A percentile compares a stretch with the other conserved stretches of the same genome.
Evolutionary conservation across 2,329 filamentous ascomycete genomes (phyloP).

Genomic region (Penicillium concentricum): DNA sequence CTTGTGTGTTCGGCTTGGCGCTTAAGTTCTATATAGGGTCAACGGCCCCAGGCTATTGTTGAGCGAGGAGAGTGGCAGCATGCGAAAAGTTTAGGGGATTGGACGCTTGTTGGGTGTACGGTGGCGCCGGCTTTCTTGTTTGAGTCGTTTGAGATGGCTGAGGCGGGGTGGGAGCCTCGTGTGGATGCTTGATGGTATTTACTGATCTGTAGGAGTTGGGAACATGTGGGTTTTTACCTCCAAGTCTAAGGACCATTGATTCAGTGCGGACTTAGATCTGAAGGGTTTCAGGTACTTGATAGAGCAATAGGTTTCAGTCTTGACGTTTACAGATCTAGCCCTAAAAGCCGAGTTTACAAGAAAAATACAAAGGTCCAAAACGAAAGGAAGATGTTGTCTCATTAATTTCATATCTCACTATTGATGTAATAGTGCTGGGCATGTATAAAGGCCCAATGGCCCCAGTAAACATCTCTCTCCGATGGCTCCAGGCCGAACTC

Average conservation of each 20-base stretch:
- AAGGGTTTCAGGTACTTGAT: no score
- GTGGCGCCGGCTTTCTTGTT: constrained; percentile 6
- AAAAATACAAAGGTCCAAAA: no score
- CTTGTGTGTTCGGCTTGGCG: not conserved
- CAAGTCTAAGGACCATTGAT: no score
- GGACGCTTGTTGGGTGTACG: constrained; percentile 48
- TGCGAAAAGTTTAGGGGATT: constrained; percentile 47
- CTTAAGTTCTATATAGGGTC: constrained; percentile 18
- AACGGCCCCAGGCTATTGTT: constrained; percentile 48
- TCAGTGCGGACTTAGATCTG: no score
- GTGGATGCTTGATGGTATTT: not conserved
- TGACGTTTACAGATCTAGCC: no score
- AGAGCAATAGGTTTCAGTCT: no score
- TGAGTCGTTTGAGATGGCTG: constrained; percentile 32
- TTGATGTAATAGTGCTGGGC: not conserved
- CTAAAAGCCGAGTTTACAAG: no score
- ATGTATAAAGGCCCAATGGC: not conserved
- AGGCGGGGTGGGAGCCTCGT: constrained; percentile 17
- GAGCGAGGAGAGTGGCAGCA: constrained; percentile 48
- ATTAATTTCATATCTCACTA: not conserved
- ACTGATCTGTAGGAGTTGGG: not conserved
- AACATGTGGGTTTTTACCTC: not conserved
- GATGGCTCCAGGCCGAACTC: not conserved
- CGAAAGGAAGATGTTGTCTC: not conserved
- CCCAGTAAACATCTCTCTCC: not conserved